A percentile compares a stretch with the other conserved stretches of the same genome.
Conservation (phyloP, 306 rosid species). For the Cucurbita argyrosperma region DNA sequence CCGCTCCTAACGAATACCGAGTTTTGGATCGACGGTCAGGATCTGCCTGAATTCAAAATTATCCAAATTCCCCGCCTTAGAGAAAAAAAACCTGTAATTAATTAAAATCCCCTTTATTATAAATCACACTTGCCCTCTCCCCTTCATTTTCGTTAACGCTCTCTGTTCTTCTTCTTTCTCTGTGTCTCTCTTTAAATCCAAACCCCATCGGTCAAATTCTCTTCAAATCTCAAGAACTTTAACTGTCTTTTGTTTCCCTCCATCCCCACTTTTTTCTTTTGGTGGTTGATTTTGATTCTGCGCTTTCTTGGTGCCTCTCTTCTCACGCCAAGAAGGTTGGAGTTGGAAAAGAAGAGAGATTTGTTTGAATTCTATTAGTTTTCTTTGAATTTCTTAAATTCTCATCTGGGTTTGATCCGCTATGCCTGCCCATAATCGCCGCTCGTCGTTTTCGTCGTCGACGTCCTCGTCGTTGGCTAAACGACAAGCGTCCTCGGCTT, state of each 20-base stretch:
- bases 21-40: conserved; percentile 38
- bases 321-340: conserved; percentile 3
- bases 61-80: conserved; percentile 46
- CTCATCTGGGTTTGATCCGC: conserved; percentile 4
- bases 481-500: conserved; percentile 39
- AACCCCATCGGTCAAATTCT: background rate
- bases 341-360: background rate
- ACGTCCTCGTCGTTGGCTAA: conserved; percentile 70
- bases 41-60: conserved; percentile 39
- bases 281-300: background rate
- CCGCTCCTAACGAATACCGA: conserved; percentile 56
- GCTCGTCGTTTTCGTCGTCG: conserved; percentile 60
- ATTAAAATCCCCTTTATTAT: conserved; percentile 21
- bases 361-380: background rate
- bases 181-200: conserved; percentile 5
- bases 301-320: conserved; percentile 14
- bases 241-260: background rate
- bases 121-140: conserved; percentile 15
- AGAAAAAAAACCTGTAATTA: conserved; percentile 8
- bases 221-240: background rate
- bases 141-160: conserved; percentile 9
- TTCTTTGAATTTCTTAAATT: background rate
- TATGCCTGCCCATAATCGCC: conserved; percentile 64
- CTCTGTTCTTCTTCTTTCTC: background rate
- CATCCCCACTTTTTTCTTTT: background rate